Evolutionary conservation across 495 filamentous ascomycete species (phyloP).

Genomic region (Glutinoglossum americanum): DNA sequence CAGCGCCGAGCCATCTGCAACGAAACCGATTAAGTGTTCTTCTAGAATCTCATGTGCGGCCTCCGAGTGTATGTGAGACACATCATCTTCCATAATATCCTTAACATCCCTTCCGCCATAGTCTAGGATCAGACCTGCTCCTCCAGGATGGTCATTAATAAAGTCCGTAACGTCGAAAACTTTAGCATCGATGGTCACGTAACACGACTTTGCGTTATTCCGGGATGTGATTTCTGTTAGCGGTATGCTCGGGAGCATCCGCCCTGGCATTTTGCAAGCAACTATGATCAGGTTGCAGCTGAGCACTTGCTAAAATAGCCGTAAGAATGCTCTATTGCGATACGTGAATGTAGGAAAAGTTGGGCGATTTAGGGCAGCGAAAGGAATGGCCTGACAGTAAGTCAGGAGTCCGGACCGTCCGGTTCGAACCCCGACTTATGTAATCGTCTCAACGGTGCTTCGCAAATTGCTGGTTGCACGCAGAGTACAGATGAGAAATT

Average conservation of each 20-base stretch:
- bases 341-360: not conserved
- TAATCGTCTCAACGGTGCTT: too few relatives aligned
- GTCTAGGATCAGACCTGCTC: conserved; percentile 68
- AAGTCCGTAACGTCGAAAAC: conserved; percentile 93
- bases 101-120: conserved; percentile 76
- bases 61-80: conserved; percentile 69
- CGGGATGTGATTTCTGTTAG: conserved; percentile 58
- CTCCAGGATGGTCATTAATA: conserved; percentile 73
- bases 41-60: conserved; percentile 86
- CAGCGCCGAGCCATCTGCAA: conserved; percentile 26
- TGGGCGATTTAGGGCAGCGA: not conserved
- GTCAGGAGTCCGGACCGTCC: too few relatives aligned
- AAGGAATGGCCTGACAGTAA: not conserved
- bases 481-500: too few relatives aligned
- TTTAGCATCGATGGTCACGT: conserved; percentile 69
- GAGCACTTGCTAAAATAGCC: not conserved
- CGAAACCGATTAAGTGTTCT: conserved; percentile 61
- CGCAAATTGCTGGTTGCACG: too few relatives aligned
- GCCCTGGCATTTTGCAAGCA: conserved; percentile 12
- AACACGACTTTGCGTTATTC: conserved; percentile 69
- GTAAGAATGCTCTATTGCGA: not conserved
- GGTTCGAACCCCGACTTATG: too few relatives aligned
- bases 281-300: not conserved
- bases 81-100: conserved; percentile 61
- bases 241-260: conserved; percentile 58